These are phyloP conservation scores for Endogone sp. DNA, from an alignment of 192 early-diverging fungal genomes.

Conservation along the genomic window DNA sequence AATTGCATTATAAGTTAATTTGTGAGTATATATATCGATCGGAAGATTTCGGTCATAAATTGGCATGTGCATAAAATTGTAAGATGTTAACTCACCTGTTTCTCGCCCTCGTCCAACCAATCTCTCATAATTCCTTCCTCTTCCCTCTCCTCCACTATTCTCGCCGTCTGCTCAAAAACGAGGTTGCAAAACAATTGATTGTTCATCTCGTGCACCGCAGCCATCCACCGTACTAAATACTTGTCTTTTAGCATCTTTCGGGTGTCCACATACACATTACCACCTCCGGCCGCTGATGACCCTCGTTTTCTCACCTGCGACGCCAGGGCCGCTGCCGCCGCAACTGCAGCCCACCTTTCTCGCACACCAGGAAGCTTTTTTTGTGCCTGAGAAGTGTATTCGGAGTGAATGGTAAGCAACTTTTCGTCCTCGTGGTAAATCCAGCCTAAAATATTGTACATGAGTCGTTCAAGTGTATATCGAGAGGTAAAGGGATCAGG, in stretches of 20 bases:
- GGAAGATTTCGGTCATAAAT: no score
- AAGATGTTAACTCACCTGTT: background rate
- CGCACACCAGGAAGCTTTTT: slow-evolving; percentile 27
- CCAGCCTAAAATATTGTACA: slow-evolving; percentile 46
- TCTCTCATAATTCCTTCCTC: slow-evolving; percentile 9
- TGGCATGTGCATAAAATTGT: no score
- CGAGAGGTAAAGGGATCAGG: slow-evolving; percentile 55
- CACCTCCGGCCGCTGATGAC: slow-evolving; percentile 9
- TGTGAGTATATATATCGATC: background rate
- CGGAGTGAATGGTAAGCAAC: slow-evolving; percentile 38
- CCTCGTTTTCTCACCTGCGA: background rate
- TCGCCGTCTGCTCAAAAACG: slow-evolving; percentile 32
- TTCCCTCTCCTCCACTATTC: slow-evolving; percentile 36
- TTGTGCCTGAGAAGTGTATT: slow-evolving; percentile 34
- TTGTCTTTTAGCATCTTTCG: slow-evolving; percentile 41
- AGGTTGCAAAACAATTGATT: slow-evolving; percentile 28
- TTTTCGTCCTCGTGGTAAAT: slow-evolving; percentile 47
- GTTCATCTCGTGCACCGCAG: slow-evolving; percentile 37
- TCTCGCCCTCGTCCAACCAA: background rate
- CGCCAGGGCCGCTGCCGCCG: slow-evolving; percentile 9
- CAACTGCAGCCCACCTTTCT: slow-evolving; percentile 16
- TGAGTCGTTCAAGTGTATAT: slow-evolving; percentile 43
- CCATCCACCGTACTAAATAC: slow-evolving; percentile 46
- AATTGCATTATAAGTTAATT: background rate
- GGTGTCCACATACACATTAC: slow-evolving; percentile 42